These are phyloP conservation scores for Arthrocladium fulminans DNA, from an alignment of 2,329 filamentous ascomycete genomes.

Conservation along the genomic window DNA sequence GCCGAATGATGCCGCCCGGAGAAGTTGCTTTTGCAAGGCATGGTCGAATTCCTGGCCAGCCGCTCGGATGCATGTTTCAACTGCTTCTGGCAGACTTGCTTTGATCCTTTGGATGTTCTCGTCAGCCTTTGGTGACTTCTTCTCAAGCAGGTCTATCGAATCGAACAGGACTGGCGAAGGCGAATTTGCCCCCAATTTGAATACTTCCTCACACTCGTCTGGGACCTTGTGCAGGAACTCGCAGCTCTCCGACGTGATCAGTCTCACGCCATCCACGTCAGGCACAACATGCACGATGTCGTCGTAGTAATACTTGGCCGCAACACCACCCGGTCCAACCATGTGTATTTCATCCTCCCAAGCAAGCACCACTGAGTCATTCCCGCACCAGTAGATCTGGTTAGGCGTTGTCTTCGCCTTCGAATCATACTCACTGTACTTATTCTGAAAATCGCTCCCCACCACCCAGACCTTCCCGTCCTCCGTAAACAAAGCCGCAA, in stretches of 20 bases:
- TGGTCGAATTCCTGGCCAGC: constrained; percentile 84
- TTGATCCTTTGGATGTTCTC: constrained; percentile 95
- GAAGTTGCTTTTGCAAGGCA: constrained; percentile 86
- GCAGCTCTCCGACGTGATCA: constrained; percentile 89
- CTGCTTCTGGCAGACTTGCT: constrained; percentile 77
- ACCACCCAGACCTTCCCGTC: constrained; percentile 86
- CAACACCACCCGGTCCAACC: constrained; percentile 72
- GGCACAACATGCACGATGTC: constrained; percentile 80
- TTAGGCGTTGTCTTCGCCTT: constrained; percentile 75
- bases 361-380: constrained; percentile 82
- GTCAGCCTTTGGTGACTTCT: constrained; percentile 91
- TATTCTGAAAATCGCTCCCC: constrained; percentile 87
- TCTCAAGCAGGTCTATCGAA: constrained; percentile 80
- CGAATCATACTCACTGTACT: constrained; percentile 84
- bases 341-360: constrained; percentile 98
- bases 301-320: constrained; percentile 74
- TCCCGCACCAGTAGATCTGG: constrained; percentile 91
- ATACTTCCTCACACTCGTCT: constrained; percentile 76
- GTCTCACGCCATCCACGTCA: constrained; percentile 78
- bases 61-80: constrained; percentile 86
- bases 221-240: constrained; percentile 96
- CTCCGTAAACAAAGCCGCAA: constrained; percentile 76
- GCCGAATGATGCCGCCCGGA: constrained; percentile 95
- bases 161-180: constrained; percentile 88
- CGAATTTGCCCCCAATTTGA: constrained; percentile 77